These are phyloP conservation scores for Verbena officinalis DNA, from an alignment of 257 asterid species.

Conservation along the genomic window DNA sequence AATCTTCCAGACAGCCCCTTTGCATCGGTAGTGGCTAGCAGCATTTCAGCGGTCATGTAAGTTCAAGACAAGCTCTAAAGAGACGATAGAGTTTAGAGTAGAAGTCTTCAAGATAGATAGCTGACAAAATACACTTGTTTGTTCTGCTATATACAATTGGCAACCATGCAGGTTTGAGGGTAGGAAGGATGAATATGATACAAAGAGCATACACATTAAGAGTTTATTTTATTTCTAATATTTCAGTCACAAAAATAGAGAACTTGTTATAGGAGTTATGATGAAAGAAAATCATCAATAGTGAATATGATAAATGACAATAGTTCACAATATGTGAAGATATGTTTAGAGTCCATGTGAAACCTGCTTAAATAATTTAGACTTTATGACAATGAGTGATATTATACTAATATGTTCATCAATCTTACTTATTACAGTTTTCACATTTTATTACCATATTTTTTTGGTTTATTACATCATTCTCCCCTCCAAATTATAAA, in stretches of 20 bases:
- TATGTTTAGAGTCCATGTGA: not conserved
- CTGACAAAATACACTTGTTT: constrained; percentile 13
- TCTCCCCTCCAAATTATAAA: too few relatives aligned
- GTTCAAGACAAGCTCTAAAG: constrained; percentile 19
- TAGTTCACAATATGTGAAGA: constrained; percentile 1
- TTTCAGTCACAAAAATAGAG: not conserved
- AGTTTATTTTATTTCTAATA: not conserved
- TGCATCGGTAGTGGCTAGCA: constrained; percentile 37
- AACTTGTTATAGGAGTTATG: not conserved
- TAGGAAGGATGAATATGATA: constrained; percentile 28
- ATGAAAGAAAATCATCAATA: not conserved
- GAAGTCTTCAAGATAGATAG: constrained; percentile 3
- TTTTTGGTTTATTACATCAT: too few relatives aligned
- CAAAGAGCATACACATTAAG: constrained; percentile 28
- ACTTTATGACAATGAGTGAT: not conserved
- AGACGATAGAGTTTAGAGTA: constrained; percentile 10
- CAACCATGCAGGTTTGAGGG: too few relatives aligned
- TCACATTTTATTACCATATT: too few relatives aligned
- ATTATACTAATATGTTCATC: not conserved
- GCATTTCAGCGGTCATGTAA: constrained; percentile 45
- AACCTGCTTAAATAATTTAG: not conserved
- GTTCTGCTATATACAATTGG: not conserved
- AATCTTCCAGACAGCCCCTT: constrained; percentile 67
- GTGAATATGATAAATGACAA: not conserved
- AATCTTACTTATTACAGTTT: not conserved